Evolutionary conservation across 2,329 filamentous ascomycete species (phyloP).

Genomic region (Epichloe bromicola): DNA sequence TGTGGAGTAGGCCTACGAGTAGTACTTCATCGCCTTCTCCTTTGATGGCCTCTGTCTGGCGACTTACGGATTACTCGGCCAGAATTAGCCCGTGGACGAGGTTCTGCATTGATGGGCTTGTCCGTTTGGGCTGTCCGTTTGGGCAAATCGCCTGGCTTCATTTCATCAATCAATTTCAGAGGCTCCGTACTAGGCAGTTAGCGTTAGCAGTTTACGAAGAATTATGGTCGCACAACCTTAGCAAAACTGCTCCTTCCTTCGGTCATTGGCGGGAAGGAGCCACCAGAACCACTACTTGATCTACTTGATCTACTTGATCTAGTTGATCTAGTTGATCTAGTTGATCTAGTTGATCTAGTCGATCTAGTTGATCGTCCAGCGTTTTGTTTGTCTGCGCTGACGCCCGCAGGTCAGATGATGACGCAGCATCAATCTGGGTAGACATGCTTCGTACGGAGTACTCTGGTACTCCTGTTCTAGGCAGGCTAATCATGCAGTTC

Average conservation of each 20-base stretch:
- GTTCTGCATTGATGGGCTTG: not conserved
- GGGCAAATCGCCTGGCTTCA: not conserved
- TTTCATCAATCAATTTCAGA: no score
- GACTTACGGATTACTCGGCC: not conserved
- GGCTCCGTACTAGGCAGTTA: not conserved
- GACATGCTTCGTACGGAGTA: no score
- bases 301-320: not conserved
- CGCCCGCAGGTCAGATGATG: no score
- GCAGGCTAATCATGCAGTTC: no score
- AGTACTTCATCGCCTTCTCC: not conserved
- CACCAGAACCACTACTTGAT: not conserved
- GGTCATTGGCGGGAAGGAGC: not conserved
- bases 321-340: not conserved
- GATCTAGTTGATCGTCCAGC: not conserved
- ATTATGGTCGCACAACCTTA: not conserved
- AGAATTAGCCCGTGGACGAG: not conserved
- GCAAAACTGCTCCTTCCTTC: not conserved
- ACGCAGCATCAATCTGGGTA: not conserved
- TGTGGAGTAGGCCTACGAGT: not conserved
- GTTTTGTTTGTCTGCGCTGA: no score
- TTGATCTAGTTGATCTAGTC: not conserved
- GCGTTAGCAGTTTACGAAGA: no score
- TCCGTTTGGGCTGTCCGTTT: not conserved
- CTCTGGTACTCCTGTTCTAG: not conserved
- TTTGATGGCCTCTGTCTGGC: not conserved